A percentile compares a stretch with the other conserved stretches of the same genome.
Conservation (phyloP, 345 rosid genomes). For the Citrus maxima region DNA sequence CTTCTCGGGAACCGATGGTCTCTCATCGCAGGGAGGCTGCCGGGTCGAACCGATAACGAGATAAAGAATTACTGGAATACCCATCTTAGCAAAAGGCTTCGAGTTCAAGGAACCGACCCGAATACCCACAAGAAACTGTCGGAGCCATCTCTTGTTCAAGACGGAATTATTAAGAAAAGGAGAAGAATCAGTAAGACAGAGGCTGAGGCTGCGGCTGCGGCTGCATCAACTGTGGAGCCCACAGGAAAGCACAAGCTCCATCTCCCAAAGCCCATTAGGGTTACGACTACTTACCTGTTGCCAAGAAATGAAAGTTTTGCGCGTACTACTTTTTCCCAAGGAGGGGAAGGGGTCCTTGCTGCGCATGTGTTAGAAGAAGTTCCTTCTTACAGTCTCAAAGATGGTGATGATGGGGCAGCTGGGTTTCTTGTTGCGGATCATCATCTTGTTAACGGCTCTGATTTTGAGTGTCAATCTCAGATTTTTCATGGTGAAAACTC, state of each 20-base stretch:
- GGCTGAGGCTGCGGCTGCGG: neutral
- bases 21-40: conserved; percentile 58
- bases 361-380: neutral
- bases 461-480: conserved; percentile 26
- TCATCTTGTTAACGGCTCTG: conserved; percentile 19
- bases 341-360: conserved; percentile 5
- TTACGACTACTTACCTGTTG: conserved; percentile 17
- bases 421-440: conserved; percentile 18
- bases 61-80: conserved; percentile 66
- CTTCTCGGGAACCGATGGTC: conserved; percentile 69
- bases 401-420: conserved; percentile 1
- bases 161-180: neutral
- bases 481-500: conserved; percentile 6
- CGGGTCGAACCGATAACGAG: conserved; percentile 77
- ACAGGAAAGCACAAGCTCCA: conserved; percentile 34
- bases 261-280: conserved; percentile 45
- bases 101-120: conserved; percentile 31
- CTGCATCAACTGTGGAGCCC: neutral
- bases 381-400: conserved; percentile 11
- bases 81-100: conserved; percentile 42
- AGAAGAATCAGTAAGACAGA: conserved; percentile 5
- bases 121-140: conserved; percentile 32
- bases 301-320: conserved; percentile 35
- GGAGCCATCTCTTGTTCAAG: neutral
- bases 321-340: neutral